Evolutionary conservation across 208 protist genomes (phyloP).

Genomic region (Wallacemonas sp.): DNA sequence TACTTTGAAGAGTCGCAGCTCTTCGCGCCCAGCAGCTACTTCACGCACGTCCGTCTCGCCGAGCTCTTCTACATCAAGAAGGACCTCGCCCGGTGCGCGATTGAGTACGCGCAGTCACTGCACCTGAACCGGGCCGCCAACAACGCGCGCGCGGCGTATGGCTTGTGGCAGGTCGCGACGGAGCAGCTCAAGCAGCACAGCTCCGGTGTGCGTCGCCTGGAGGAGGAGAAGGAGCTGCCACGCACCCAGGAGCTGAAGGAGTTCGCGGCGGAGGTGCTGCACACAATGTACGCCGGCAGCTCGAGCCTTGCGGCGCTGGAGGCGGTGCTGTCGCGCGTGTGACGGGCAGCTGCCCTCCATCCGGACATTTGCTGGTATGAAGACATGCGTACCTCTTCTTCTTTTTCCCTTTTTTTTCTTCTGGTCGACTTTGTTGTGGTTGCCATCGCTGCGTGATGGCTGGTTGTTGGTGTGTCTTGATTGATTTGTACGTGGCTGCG

Average conservation of each 20-base stretch:
- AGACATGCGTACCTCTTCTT: too few relatives aligned
- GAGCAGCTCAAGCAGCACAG: constrained; percentile 58
- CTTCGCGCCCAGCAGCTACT: constrained; percentile 50
- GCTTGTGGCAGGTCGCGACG: constrained; percentile 57
- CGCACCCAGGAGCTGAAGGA: constrained; percentile 54
- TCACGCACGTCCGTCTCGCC: constrained; percentile 61
- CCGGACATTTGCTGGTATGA: too few relatives aligned
- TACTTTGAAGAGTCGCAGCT: constrained; percentile 78
- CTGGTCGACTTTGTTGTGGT: too few relatives aligned
- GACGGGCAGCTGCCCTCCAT: constrained; percentile 10
- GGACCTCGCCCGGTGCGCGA: constrained; percentile 45
- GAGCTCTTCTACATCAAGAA: constrained; percentile 78
- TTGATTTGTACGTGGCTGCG: too few relatives aligned
- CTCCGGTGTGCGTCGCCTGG: constrained; percentile 23
- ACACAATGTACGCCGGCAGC: constrained; percentile 74
- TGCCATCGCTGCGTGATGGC: too few relatives aligned
- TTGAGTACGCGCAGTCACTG: constrained; percentile 82
- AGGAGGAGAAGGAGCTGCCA: constrained; percentile 37
- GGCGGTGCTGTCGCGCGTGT: constrained; percentile 54
- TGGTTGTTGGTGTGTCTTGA: too few relatives aligned
- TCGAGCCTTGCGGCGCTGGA: constrained; percentile 62
- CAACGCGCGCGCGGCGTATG: constrained; percentile 79
- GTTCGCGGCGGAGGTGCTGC: constrained; percentile 64
- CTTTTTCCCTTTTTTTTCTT: not conserved
- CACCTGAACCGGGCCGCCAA: constrained; percentile 68